Base-by-base conservation (phyloP, 768 basidiomycete species). In the Boletus pseudopeckii region DNA sequence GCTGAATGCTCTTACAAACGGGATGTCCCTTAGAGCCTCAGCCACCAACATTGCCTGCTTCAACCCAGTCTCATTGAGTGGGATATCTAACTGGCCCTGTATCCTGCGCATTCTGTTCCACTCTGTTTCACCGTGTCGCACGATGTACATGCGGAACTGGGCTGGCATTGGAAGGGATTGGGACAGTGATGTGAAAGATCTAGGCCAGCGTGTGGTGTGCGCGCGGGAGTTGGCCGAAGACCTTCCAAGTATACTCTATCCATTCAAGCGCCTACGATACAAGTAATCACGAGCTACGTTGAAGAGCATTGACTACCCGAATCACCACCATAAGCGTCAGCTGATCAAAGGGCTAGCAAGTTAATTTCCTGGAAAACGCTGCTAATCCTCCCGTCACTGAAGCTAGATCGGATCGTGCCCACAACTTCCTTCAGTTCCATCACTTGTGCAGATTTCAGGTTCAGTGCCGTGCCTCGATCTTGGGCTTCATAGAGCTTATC, bases 71-170 rank as follows among this genome's bases (percentile, higher is more conserved):
- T 75, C 78, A 59, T 91, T 91, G 63, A 92, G 75, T 38, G 68
- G 57, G 7, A 84, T 84, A 69, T 92, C 86, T 51, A 81, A 61
- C 9, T 92, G 90, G 38, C 90, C 90, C 74, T 92, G 90, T 42
- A 89, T 78, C 52, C 87, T 81, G 24, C 75, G 73, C 7, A 72
- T 69, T 48, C 75, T 71, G 68, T 91, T 91, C 63, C 79, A 83
- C 39, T 82, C 77, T 24, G 90, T 92, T 74, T 92, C 88, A 18
- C 88, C 90, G 60, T 92, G 90, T 40, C 90, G 82, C 45, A 90
- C 77, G 56, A 90, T 71, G 64, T 85, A 88, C 43, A 90, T 59
- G 49, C 75, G 74, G 24, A 77, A 76, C 26, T 72, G 62, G 50
- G 65, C 54, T 65, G 73, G 55, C 58, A 70, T 65, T 38, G 50